A percentile compares a stretch with the other conserved stretches of the same genome.
Conservation (phyloP, 192 early-diverging fungal species). For the Physocladia obscura region DNA sequence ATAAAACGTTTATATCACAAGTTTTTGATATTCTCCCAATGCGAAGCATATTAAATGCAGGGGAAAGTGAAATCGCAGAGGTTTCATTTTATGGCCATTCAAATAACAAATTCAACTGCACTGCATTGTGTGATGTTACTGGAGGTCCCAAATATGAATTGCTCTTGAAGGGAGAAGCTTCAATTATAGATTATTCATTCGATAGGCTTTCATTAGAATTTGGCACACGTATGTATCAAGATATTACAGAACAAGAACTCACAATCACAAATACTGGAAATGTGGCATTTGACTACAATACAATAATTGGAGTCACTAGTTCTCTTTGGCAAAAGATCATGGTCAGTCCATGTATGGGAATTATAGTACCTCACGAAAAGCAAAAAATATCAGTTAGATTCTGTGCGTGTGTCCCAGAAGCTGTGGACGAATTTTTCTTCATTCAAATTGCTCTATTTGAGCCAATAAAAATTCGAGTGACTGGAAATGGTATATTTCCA, state of each 20-base stretch:
- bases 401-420: slow-evolving; percentile 46
- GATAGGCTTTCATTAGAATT: slow-evolving; percentile 46
- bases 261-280: slow-evolving; percentile 48
- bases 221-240: slow-evolving; percentile 52
- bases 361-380: slow-evolving; percentile 36
- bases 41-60: slow-evolving; percentile 45
- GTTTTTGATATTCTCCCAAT: slow-evolving; percentile 56
- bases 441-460: slow-evolving; percentile 57
- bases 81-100: slow-evolving; percentile 51
- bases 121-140: slow-evolving; percentile 51
- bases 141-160: slow-evolving; percentile 63
- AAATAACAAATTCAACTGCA: slow-evolving; percentile 28
- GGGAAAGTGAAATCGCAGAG: slow-evolving; percentile 43
- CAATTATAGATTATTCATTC: slow-evolving; percentile 44
- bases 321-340: slow-evolving; percentile 39
- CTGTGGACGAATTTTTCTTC: slow-evolving; percentile 51
- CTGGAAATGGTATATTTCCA: slow-evolving; percentile 45
- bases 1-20: slow-evolving; percentile 31
- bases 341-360: slow-evolving; percentile 44
- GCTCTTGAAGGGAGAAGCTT: slow-evolving; percentile 49
- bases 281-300: slow-evolving; percentile 52
- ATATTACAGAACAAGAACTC: slow-evolving; percentile 58
- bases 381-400: slow-evolving; percentile 49
- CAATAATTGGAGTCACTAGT: slow-evolving; percentile 32
- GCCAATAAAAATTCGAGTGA: slow-evolving; percentile 44